A percentile compares a stretch with the other conserved stretches of the same genome.
phyloP scores from a whole-genome alignment of 2,329 filamentous ascomycete genomes.

The Claviceps pusilla region DNA sequence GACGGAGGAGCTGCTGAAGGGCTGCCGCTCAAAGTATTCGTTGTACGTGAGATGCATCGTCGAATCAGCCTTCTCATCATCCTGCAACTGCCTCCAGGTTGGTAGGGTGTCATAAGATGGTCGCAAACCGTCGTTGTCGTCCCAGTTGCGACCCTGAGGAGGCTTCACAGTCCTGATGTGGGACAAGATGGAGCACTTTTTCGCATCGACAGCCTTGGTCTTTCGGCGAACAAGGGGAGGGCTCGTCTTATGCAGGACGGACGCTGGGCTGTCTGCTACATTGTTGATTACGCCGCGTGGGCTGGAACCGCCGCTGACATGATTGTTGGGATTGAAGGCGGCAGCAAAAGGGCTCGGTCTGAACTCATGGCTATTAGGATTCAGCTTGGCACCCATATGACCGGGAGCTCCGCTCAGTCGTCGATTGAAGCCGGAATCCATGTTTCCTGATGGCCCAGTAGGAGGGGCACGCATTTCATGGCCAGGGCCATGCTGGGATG shows the following conservation, averaged over 20 bases:
- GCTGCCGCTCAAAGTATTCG: conserved; percentile 61
- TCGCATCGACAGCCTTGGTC: conserved; percentile 54
- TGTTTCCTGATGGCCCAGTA: conserved; percentile 51
- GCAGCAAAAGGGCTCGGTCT: conserved; percentile 69
- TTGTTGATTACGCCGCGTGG: conserved; percentile 48
- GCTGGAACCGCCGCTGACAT: conserved; percentile 55
- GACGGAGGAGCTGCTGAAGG: conserved; percentile 39
- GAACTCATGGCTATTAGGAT: conserved; percentile 62
- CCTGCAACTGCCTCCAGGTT: conserved; percentile 62
- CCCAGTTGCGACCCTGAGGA: conserved; percentile 44
- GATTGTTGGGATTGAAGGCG: conserved; percentile 60
- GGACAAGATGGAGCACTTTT: conserved; percentile 45
- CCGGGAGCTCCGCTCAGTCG: conserved; percentile 35
- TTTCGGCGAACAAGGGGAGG: conserved; percentile 52
- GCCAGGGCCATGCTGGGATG: conserved; percentile 36
- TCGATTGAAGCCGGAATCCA: conserved; percentile 37
- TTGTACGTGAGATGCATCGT: conserved; percentile 55
- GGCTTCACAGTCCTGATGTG: conserved; percentile 40
- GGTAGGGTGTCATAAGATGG: conserved; percentile 72
- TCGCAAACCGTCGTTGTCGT: conserved; percentile 67
- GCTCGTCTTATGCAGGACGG: conserved; percentile 7
- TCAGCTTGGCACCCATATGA: conserved; percentile 42
- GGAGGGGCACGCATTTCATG: conserved; percentile 58
- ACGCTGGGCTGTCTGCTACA: conserved; percentile 19
- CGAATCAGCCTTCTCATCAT: conserved; percentile 55